Conservation (phyloP, 495 filamentous ascomycete genomes). For the Entonaema liquescens region DNA sequence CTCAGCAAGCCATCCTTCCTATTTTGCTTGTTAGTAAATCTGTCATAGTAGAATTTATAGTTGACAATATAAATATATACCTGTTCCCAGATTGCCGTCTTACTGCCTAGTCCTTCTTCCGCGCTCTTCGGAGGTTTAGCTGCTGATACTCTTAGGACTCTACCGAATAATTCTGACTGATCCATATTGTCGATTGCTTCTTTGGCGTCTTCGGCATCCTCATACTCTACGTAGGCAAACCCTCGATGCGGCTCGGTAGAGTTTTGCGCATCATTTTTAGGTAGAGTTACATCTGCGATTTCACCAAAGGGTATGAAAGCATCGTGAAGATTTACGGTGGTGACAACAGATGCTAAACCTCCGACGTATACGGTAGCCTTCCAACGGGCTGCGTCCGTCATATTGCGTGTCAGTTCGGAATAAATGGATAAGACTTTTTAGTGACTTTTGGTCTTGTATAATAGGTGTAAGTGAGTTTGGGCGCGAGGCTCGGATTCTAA, state of each 20-base stretch:
- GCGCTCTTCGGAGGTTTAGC: slow-evolving; percentile 93
- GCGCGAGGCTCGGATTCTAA: neutral
- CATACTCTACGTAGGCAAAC: slow-evolving; percentile 97
- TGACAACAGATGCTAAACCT: slow-evolving; percentile 83
- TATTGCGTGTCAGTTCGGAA: slow-evolving; percentile 48
- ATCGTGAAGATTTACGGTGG: slow-evolving; percentile 75
- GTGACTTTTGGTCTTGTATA: neutral
- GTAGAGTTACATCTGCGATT: slow-evolving; percentile 86
- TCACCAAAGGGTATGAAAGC: slow-evolving; percentile 97
- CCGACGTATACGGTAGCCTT: slow-evolving; percentile 93
- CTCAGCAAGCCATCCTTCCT: slow-evolving; percentile 95
- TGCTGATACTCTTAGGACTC: slow-evolving; percentile 87
- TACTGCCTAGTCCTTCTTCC: slow-evolving; percentile 86
- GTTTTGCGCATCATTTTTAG: slow-evolving; percentile 79
- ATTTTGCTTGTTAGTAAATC: slow-evolving; percentile 46
- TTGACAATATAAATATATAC: slow-evolving; percentile 58
- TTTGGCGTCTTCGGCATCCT: slow-evolving; percentile 82
- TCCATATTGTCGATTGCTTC: slow-evolving; percentile 99
- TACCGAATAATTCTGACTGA: slow-evolving; percentile 92
- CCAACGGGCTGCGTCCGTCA: slow-evolving; percentile 84
- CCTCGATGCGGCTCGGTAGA: slow-evolving; percentile 81
- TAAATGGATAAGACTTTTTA: neutral
- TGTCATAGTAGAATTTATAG: neutral
- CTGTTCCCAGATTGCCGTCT: slow-evolving; percentile 98
- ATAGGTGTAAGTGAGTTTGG: neutral